Conservation (phyloP, 2,329 filamentous ascomycete species). For the Aspergillus alliaceus region DNA sequence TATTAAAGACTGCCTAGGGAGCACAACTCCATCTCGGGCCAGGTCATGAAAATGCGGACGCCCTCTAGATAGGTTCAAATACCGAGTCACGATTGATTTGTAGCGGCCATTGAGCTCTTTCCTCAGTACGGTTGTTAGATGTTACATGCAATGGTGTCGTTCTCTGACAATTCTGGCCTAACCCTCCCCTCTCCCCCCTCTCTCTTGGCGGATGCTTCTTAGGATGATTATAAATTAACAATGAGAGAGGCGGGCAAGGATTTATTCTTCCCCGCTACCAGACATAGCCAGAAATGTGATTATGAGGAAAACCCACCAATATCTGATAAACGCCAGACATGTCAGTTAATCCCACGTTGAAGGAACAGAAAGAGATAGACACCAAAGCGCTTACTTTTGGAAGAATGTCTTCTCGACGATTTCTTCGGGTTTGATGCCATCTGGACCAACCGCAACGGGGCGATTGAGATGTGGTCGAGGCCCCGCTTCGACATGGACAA, state of each 20-base stretch:
- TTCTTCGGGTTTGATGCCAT: conserved; percentile 39
- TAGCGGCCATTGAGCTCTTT: too few relatives aligned
- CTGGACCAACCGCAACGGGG: conserved; percentile 39
- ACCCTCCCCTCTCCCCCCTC: neutral
- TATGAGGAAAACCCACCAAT: conserved; percentile 50
- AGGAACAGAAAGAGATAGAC: neutral
- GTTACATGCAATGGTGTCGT: too few relatives aligned
- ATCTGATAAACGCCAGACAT: conserved; percentile 30
- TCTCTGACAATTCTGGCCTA: neutral
- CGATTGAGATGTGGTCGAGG: conserved; percentile 41
- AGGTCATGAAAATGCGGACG: too few relatives aligned
- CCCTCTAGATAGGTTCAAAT: too few relatives aligned
- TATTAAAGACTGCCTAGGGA: too few relatives aligned
- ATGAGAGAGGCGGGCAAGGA: too few relatives aligned
- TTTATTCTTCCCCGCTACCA: conserved; percentile 38
- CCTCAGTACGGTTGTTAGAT: neutral
- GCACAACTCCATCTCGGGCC: too few relatives aligned
- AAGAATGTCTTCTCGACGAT: conserved; percentile 45
- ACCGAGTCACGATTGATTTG: too few relatives aligned
- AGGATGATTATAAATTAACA: too few relatives aligned
- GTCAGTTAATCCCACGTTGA: conserved; percentile 1
- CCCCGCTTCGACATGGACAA: conserved; percentile 33
- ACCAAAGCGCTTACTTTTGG: conserved; percentile 38
- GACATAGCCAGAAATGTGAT: conserved; percentile 43
- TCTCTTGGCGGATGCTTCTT: too few relatives aligned